Evolutionary conservation across 2,329 filamentous ascomycete species (phyloP), one percentile per base, ranked within the genome.

Genomic region (Cryphonectria parasitica): DNA sequence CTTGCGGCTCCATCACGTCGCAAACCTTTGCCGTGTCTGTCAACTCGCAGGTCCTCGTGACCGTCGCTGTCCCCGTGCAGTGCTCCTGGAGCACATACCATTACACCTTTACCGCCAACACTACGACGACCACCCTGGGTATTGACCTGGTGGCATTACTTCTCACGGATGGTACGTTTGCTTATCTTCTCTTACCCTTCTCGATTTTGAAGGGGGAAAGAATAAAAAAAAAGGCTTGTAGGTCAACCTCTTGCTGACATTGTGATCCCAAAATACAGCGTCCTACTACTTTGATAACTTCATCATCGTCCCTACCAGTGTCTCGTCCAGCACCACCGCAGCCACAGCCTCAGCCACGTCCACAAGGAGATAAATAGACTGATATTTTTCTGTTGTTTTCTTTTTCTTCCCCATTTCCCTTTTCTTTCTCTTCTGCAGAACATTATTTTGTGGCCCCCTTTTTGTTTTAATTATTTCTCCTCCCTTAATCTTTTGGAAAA

Each of bases 1-100:
- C 52, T n/a, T 56, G 52, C n/a, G 52, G 52, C 52, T 25, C 52
- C 25, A 28, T 56, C n/a, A 56, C 52, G 5, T 56, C 52, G n/a
- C 52, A 56, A n/a, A 56, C 52, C n/a, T 56, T 56, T 56, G n/a
- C 52, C 52, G 52, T 56, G 52, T 15, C n/a, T 2, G 25, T 56
- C 10, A 28, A 28, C 52, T 56, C 52, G n/a, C 52, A 56, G 52
- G 52, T 56, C 52, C 52, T 56, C 52, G 52, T 56, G 52, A 56
- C 52, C 10, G 52, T 56, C 11, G 19, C 13, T 19, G 52, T 56
- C n/a, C 52, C 52, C 2, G 52, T 56, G n/a, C 10, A 25, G n/a
- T 56, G 52, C 25, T 25, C 52, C 11, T 56, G 52, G 52, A 56
- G 52, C 52, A 15, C n/a, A 28, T 56, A 56, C 52, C n/a, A 4